Percentiles rank a stretch among this genome's conserved stretches.
Evolutionary conservation across 306 rosid species (phyloP).

Genomic region (Casuarina cunninghamiana): DNA sequence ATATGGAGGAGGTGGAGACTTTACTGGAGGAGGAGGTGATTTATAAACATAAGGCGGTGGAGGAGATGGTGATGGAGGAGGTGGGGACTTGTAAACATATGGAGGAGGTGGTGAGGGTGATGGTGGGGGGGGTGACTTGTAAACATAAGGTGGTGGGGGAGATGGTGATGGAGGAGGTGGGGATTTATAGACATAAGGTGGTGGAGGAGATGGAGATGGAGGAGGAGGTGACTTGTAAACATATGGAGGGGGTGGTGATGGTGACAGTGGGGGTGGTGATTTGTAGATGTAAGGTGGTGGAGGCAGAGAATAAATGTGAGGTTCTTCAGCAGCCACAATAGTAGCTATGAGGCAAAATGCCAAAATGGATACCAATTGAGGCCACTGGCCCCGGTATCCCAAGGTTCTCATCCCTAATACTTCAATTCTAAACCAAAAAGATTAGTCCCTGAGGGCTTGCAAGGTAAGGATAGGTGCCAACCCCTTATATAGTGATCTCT

Average conservation of each 20-base stretch:
- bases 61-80: background rate
- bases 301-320: background rate
- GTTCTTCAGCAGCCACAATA: slow-evolving; percentile 4
- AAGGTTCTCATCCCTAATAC: background rate
- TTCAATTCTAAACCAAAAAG: background rate
- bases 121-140: background rate
- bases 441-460: background rate
- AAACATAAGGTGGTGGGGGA: background rate
- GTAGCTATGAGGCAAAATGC: slow-evolving; percentile 14
- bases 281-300: background rate
- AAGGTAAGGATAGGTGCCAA: background rate
- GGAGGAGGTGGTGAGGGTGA: background rate
- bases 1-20: background rate
- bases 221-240: background rate
- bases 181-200: background rate
- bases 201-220: background rate
- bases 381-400: slow-evolving; percentile 10
- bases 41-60: background rate
- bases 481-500: background rate
- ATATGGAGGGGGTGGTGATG: background rate
- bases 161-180: background rate
- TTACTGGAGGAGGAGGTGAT: background rate
- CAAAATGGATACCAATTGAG: background rate
- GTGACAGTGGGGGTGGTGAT: background rate
- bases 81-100: background rate